Evolutionary conservation across 2,329 filamentous ascomycete species (phyloP).

Genomic region (Neopestalotiopsis sp.): DNA sequence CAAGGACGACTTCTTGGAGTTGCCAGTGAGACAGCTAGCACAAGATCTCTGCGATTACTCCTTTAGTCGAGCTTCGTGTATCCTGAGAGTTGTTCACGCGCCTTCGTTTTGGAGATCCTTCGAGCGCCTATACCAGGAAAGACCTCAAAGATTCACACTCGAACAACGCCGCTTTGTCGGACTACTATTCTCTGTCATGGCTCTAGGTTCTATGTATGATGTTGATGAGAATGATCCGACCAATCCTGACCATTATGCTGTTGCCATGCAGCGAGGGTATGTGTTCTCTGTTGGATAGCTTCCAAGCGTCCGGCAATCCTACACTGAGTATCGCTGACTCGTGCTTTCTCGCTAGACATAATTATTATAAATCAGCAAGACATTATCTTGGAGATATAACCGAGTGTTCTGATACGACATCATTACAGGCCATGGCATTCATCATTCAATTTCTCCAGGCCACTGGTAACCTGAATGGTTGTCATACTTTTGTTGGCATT

Average conservation of each 20-base stretch:
- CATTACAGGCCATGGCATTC: constrained; percentile 74
- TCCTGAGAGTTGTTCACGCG: constrained; percentile 76
- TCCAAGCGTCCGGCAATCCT: background rate
- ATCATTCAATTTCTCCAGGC: constrained; percentile 80
- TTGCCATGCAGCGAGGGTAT: constrained; percentile 63
- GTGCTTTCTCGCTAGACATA: constrained; percentile 55
- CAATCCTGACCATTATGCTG: constrained; percentile 52
- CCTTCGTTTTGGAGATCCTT: constrained; percentile 81
- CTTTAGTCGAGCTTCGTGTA: constrained; percentile 61
- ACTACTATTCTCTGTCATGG: constrained; percentile 72
- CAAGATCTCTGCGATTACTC: constrained; percentile 59
- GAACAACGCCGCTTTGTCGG: constrained; percentile 74
- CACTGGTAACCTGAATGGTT: constrained; percentile 75
- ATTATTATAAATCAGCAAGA: constrained; percentile 72
- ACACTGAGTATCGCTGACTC: background rate
- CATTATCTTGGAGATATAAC: constrained; percentile 66
- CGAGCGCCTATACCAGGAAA: constrained; percentile 76
- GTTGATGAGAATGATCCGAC: constrained; percentile 60
- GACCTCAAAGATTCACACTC: constrained; percentile 65
- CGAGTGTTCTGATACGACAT: constrained; percentile 72
- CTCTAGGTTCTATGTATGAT: constrained; percentile 75
- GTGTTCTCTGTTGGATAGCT: constrained; percentile 24
- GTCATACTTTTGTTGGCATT: constrained; percentile 78
- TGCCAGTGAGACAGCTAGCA: constrained; percentile 17
- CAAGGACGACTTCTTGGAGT: constrained; percentile 6